Evolutionary conservation across 768 basidiomycete genomes (phyloP), one percentile per base, ranked within the genome.

Genomic region (Rickenella mellea): DNA sequence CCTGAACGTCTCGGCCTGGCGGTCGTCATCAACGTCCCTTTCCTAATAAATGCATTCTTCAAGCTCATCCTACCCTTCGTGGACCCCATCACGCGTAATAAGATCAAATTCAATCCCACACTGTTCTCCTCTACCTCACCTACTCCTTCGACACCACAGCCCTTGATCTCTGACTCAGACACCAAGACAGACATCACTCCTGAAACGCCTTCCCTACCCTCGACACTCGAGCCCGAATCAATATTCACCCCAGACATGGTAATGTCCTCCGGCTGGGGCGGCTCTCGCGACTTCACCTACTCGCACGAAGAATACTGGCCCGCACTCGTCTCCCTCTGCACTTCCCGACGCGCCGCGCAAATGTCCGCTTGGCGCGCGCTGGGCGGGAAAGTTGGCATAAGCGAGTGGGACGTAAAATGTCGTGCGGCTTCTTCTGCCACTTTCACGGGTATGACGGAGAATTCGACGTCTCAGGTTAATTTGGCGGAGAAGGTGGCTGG

Each of bases 351-450:
- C 39, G 60, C 65, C 28, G 54, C 37, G 14, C 73, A 76, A 70
- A 63, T 71, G 48, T 67, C 69, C 35, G 71, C 66, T 28, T 94
- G 91, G 91, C 66, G 66, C 33, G 59, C 63, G 40, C 63, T 83
- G 17, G 91, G 90, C 2, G 84, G 69, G 1, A 67, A 52, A 39
- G 65, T 90, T 19, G 90, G 90, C 1, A 55, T 80, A 26, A 79
- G 73, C 54, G 90, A 94, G 55, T 87, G 80, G 75, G 81, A 85
- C 19, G 79, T 83, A 51, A 90, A 88, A n/a, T n/a, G n/a, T n/a
- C n/a, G n/a, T n/a, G n/a, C n/a, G n/a, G n/a, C n/a, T n/a, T n/a
- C n/a, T n/a, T n/a, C n/a, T n/a, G n/a, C n/a, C n/a, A n/a, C n/a
- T n/a, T n/a, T n/a, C n/a, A n/a, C n/a, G n/a, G n/a, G n/a, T n/a